Conservation (phyloP, 1,284 basidiomycete genomes). For the Trichosporon sp. region DNA sequence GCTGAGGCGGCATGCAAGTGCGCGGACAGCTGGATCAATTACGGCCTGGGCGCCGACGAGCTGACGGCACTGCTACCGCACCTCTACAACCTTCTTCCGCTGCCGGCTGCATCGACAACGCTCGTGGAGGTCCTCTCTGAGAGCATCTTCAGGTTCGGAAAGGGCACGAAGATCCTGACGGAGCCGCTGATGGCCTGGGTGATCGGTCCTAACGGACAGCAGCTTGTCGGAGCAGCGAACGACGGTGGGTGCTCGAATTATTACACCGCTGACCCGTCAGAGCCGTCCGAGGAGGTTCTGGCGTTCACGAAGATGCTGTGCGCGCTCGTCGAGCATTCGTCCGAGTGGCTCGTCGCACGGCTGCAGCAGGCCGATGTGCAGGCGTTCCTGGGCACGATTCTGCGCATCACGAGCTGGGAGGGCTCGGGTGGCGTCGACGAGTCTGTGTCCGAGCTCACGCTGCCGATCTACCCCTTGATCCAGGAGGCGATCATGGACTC, state of each 20-base stretch:
- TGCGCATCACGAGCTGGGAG: constrained; percentile 70
- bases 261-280: constrained; percentile 12
- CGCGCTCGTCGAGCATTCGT: constrained; percentile 77
- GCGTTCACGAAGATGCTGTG: constrained; percentile 72
- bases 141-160: constrained; percentile 66
- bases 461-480: constrained; percentile 80
- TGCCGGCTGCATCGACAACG: constrained; percentile 63
- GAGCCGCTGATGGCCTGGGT: constrained; percentile 77
- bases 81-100: constrained; percentile 55
- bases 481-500: constrained; percentile 80
- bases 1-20: constrained; percentile 68
- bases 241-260: constrained; percentile 20
- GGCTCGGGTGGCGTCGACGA: constrained; percentile 75
- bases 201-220: constrained; percentile 51
- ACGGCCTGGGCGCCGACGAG: constrained; percentile 63
- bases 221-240: constrained; percentile 25
- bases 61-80: constrained; percentile 48
- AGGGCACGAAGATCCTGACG: constrained; percentile 66
- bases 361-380: constrained; percentile 62
- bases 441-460: constrained; percentile 75
- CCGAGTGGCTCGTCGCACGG: constrained; percentile 67
- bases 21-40: constrained; percentile 71
- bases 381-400: constrained; percentile 62
- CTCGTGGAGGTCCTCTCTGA: constrained; percentile 71
- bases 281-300: constrained; percentile 40